A percentile compares a stretch with the other conserved stretches of the same genome.
Evolutionary conservation across 805 yeast genomes (phyloP).

Genomic region (Komagataella ulmi): DNA sequence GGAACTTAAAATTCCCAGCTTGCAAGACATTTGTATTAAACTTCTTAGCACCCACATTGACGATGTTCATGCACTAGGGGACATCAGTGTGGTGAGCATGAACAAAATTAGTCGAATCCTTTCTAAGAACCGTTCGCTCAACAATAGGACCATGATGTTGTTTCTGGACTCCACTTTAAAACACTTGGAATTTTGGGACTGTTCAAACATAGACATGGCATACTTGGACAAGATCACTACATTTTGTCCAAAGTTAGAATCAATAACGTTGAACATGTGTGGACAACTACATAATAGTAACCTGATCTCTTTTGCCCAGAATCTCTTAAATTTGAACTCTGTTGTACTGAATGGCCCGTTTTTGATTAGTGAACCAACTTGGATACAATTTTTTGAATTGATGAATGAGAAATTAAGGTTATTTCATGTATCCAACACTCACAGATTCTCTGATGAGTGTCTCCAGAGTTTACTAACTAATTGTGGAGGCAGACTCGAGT

Average conservation of each 20-base stretch:
- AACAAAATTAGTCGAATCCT: slow-evolving; percentile 63
- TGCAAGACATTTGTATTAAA: slow-evolving; percentile 74
- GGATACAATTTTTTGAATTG: slow-evolving; percentile 63
- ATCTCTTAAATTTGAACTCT: slow-evolving; percentile 38
- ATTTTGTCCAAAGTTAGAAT: slow-evolving; percentile 60
- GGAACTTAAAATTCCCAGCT: slow-evolving; percentile 46
- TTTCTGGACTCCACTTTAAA: slow-evolving; percentile 52
- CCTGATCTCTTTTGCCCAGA: slow-evolving; percentile 44
- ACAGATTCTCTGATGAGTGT: slow-evolving; percentile 61
- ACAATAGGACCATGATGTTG: slow-evolving; percentile 56
- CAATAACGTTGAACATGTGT: slow-evolving; percentile 74
- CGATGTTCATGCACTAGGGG: slow-evolving; percentile 75
- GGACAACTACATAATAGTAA: slow-evolving; percentile 81
- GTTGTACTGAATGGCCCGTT: slow-evolving; percentile 84
- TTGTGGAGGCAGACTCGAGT: slow-evolving; percentile 42
- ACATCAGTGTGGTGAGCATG: slow-evolving; percentile 64
- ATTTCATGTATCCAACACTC: slow-evolving; percentile 69
- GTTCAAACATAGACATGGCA: slow-evolving; percentile 62
- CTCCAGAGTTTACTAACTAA: slow-evolving; percentile 47
- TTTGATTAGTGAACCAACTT: slow-evolving; percentile 56
- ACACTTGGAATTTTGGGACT: slow-evolving; percentile 76
- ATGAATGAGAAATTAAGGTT: slow-evolving; percentile 39
- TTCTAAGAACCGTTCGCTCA: slow-evolving; percentile 70
- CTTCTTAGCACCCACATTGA: slow-evolving; percentile 53
- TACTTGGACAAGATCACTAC: slow-evolving; percentile 61